Evolutionary conservation across 2,329 filamentous ascomycete species (phyloP), one percentile per base, ranked within the genome.

Genomic region (Coniochaeta sp.): DNA sequence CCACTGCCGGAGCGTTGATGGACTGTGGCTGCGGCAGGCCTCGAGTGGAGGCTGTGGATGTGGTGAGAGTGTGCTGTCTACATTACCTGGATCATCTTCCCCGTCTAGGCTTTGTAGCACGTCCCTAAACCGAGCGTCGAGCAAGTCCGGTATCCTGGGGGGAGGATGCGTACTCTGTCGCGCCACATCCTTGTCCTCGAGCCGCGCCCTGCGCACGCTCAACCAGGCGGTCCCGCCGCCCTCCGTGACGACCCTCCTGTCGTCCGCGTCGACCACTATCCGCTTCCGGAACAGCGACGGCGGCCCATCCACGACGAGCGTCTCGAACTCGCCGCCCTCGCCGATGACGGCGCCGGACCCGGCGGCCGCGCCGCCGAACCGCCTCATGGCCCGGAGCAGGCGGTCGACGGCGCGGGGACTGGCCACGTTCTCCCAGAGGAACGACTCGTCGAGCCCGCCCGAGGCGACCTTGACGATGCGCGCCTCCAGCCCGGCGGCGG

Each of bases 251-350:
- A 86, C 74, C 58, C 75, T 75, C 60, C 76, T 80, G 12, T 38
- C 54, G 61, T 81, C 80, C 4, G 73, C 72, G 1, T 84, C 80
- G 34, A 97, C 77, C 47, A 79, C 76, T 63, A 98, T 89, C 58
- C 80, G 83, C 64, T 81, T 83, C 74, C 83, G 88, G 81, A 95
- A 97, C 62, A 97, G 72, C 57, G 77, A 76, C 0, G 69, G 67
- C 9, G 93, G 93, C 12, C 93, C 95, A 73, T 92, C 86, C 38
- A 98, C 70, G 52, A 95, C 91, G 58, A 98, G 77, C 32, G 92
- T 98, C 81, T 98, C 95, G 73, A 96, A 98, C 77, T 98, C 95
- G 3, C 95, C 95, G 6, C 95, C 95, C 72, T 98, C 95, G 1
- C 95, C 95, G 19, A 98, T 75, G 10, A 93, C 85, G 9, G 90